Percentiles rank a stretch among this genome's conserved stretches.
Conservation (phyloP, 345 rosid species). For the Conringia planisiliqua region DNA sequence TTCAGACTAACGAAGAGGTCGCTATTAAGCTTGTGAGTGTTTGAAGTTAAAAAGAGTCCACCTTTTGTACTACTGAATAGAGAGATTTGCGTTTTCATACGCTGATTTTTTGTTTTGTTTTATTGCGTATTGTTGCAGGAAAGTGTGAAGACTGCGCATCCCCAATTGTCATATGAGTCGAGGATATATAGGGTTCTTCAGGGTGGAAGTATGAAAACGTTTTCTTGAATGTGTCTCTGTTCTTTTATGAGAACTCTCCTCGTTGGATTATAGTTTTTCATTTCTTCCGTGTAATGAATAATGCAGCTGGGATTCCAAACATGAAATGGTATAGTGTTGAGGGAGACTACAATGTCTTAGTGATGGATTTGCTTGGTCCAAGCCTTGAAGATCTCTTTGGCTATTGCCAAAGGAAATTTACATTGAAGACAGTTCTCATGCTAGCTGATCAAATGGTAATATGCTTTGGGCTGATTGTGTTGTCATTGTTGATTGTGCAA, state of each 20-base stretch:
- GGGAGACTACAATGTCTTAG: conserved; percentile 89
- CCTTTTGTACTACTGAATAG: neutral
- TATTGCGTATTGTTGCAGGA: conserved; percentile 43
- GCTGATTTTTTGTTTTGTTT: neutral
- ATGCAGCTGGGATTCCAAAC: conserved; percentile 90
- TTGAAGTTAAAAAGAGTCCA: neutral
- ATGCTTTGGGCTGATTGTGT: neutral
- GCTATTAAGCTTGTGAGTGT: conserved; percentile 90
- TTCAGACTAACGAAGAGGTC: conserved; percentile 88
- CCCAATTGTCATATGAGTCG: conserved; percentile 76
- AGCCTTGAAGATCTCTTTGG: conserved; percentile 95
- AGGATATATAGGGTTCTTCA: conserved; percentile 79
- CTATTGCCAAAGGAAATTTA: conserved; percentile 78
- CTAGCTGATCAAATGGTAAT: conserved; percentile 96
- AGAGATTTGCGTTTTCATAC: too few species aligned
- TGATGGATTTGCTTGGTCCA: conserved; percentile 97
- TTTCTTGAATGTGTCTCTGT: neutral
- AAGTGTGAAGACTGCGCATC: conserved; percentile 84
- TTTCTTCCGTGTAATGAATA: neutral
- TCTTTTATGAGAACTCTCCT: neutral
- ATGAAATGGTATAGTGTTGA: conserved; percentile 90
- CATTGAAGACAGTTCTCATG: conserved; percentile 94
- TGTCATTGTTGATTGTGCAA: neutral
- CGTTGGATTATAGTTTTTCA: neutral
- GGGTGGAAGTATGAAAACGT: conserved; percentile 71